Base-by-base conservation (phyloP, 202 grass and related monocot genomes). In the Saccharum hybrid region DNA sequence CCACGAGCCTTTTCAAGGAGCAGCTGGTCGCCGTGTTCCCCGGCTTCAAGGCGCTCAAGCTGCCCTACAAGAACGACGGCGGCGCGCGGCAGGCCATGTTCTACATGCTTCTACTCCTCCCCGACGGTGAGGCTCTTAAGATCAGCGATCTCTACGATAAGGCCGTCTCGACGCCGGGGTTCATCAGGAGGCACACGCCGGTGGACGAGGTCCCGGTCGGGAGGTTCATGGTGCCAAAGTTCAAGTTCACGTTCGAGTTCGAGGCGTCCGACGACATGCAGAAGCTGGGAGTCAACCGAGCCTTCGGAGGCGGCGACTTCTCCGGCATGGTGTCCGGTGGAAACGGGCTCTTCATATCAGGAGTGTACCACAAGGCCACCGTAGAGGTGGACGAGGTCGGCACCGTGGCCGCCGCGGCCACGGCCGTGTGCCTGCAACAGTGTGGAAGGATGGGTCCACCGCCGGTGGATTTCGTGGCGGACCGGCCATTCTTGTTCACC, bases 231-330 rank as follows among this genome's bases (percentile, higher is more conserved):
- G 72, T 88, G 45, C 88, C 91, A 0, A 91, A 88, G 49, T 94
- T 91, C 85, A 88, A 84, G 63, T 84, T 91, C 67, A 74, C 88
- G 19, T 90, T 72, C 54, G 38, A 83, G 72, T 82, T 94, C 6
- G 75, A 88, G 34, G 85, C 76, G 30, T 52, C 31, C 7, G 4
- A 0, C 0, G 80, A 84, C 15, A 61, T 94, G 4, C 0, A 21
- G 19, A 63, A 82, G 26, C 31, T 88, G 8, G 88, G 88, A 0
- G 69, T 91, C 19, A 2, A 3, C 6, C 37, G 57, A 6, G 86
- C 88, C 4, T 91, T 94, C 23, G 1, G 0, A 2, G 39, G 77
- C 9, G 83, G 66, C 3, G 83, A 86, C 65, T 63, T 68, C 76
- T 83, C 75, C 21, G 79, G 52, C 42, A 84, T 73, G 71, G 42